Evolutionary conservation across 2,329 filamentous ascomycete species (phyloP), one percentile per base, ranked within the genome.

Genomic region (Ophiostoma montium): DNA sequence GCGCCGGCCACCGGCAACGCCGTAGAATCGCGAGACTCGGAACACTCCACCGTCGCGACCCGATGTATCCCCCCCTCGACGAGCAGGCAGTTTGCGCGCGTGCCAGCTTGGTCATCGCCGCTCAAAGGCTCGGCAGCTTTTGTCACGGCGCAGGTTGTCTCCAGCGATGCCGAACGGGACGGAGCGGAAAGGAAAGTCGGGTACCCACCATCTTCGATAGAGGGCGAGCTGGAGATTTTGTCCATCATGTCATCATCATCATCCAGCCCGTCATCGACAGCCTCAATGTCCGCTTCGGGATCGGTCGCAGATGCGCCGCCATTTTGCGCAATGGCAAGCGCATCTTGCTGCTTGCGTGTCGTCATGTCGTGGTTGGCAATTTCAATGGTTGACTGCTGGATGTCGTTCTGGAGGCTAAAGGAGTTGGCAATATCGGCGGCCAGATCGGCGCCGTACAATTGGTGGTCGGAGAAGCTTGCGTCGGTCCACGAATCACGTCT

Each of bases 201-300:
- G 69, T 71, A 92, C 88, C 76, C 81, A 98, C 90, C 90, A 83
- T 96, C 90, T 73, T 94, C 88, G 67, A 98, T 98, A 59, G 90
- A 96, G 62, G 92, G 92, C 60, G 90, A 96, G 67, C 89, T 96
- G 60, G 90, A 96, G 57, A 98, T 95, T 67, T 92, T 92, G 70
- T 96, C 92, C 84, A 94, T 87, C 80, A 95, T 81, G 65, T 96
- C 39, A 42, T 42, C 90, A 66, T 42, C 90, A 66, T 54, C 88
- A 63, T 88, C 69, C 59, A 85, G 76, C 57, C 85, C 84, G 44
- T 74, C 84, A 58, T 82, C 81, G 45, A 78, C 79, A 56, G 78
- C 77, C 57, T 83, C 76, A 59, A 78, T 67, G 55, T 86, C 80
- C 44, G 74, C 78, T 54, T 84, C 80, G 57, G 42, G 30, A n/a